Conservation (phyloP, 2,329 filamentous ascomycete genomes). For the Beauveria scarabaeidicola region DNA sequence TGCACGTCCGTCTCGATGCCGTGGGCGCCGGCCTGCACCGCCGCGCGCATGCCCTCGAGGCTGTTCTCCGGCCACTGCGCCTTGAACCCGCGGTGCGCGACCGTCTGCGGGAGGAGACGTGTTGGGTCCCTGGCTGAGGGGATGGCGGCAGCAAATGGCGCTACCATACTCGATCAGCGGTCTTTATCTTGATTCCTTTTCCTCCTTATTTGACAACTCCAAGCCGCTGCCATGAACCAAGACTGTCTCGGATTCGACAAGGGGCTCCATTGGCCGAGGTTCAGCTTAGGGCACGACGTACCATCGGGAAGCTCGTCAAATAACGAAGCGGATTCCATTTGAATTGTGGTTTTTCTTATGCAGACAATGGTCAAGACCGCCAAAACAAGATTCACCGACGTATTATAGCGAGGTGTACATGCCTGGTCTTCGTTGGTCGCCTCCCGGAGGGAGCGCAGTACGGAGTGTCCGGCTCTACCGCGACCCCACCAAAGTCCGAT, state of each 20-base stretch:
- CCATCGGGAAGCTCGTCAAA: background rate
- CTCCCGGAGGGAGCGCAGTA: background rate
- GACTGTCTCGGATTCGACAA: background rate
- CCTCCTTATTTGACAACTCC: background rate
- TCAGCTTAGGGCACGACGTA: background rate
- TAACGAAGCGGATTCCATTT: background rate
- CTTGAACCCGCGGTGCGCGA: conserved; percentile 75
- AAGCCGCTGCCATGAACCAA: background rate
- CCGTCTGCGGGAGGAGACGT: conserved; percentile 53
- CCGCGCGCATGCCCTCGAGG: conserved; percentile 67
- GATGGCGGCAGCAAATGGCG: conserved; percentile 27
- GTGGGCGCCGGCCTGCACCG: conserved; percentile 64
- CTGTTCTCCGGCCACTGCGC: conserved; percentile 77
- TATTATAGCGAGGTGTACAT: background rate
- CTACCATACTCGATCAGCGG: conserved; percentile 11
- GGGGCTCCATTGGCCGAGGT: background rate
- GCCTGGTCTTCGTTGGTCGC: background rate
- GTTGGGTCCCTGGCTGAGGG: conserved; percentile 19
- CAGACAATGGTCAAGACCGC: no score
- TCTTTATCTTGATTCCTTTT: background rate
- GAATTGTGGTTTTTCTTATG: background rate
- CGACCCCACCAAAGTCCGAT: background rate
- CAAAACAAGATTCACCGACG: background rate
- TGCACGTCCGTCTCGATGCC: conserved; percentile 87
- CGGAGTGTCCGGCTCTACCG: background rate